phyloP scores from a whole-genome alignment of 2,329 filamentous ascomycete species.

The Emmonsiellopsis sp. region DNA sequence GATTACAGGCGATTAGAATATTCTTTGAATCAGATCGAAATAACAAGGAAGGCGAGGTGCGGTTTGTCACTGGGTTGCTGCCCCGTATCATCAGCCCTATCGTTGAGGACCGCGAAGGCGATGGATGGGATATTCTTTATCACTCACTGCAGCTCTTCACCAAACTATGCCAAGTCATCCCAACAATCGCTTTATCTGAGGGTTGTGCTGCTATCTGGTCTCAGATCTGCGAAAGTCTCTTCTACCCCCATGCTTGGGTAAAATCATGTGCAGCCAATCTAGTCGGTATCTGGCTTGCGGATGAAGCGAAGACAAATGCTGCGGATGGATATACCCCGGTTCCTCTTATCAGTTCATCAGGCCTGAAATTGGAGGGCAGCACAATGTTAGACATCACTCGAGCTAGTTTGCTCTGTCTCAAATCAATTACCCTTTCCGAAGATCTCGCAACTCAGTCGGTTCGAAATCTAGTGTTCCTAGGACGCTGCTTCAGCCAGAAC shows the following conservation, averaged over 20 bases:
- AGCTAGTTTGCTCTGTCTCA: conserved; percentile 50
- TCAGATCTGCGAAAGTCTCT: conserved; percentile 57
- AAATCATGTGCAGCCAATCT: conserved; percentile 69
- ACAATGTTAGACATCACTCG: conserved; percentile 53
- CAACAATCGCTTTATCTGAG: conserved; percentile 52
- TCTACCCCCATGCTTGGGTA: conserved; percentile 62
- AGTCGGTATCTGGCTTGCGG: conserved; percentile 66
- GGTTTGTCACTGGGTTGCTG: conserved; percentile 46
- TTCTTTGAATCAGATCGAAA: conserved; percentile 63
- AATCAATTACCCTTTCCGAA: conserved; percentile 57
- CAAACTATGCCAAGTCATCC: conserved; percentile 58
- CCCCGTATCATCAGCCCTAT: conserved; percentile 45
- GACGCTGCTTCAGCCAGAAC: conserved; percentile 53
- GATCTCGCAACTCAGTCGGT: conserved; percentile 68
- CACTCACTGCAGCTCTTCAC: conserved; percentile 61
- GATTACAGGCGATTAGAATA: conserved; percentile 70
- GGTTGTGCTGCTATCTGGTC: conserved; percentile 60
- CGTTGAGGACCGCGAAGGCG: conserved; percentile 42
- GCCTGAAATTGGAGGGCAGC: conserved; percentile 55
- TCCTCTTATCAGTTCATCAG: conserved; percentile 59
- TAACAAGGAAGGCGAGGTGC: conserved; percentile 59
- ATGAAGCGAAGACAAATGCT: conserved; percentile 60
- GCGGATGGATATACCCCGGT: conserved; percentile 44
- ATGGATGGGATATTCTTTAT: conserved; percentile 61
- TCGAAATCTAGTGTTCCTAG: conserved; percentile 76